Conservation (phyloP, 495 filamentous ascomycete genomes). For the Talaromyces ruber region DNA sequence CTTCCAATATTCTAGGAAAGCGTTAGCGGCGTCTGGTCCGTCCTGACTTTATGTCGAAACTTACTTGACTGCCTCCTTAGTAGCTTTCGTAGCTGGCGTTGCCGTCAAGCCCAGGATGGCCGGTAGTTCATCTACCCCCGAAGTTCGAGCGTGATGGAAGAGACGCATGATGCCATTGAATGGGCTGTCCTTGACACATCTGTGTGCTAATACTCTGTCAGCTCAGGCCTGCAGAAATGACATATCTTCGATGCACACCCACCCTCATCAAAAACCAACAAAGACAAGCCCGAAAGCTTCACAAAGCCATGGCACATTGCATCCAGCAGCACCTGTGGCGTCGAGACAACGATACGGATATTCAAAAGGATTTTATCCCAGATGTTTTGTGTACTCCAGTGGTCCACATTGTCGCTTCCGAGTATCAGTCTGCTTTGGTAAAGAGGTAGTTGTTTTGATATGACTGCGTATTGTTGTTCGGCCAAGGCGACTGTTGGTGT, state of each 20-base stretch:
- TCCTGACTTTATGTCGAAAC: not conserved
- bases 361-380: conserved; percentile 69
- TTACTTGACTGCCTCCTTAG: conserved; percentile 13
- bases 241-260: conserved; percentile 4
- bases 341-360: conserved; percentile 67
- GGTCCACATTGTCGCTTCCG: conserved; percentile 61
- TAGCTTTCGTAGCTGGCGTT: conserved; percentile 57
- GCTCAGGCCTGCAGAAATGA: not conserved
- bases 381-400: conserved; percentile 60
- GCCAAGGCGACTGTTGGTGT: conserved; percentile 70
- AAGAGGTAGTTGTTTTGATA: conserved; percentile 52
- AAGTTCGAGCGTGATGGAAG: conserved; percentile 47
- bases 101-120: conserved; percentile 78
- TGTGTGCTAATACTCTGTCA: conserved; percentile 33
- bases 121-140: conserved; percentile 40
- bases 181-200: conserved; percentile 55
- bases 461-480: conserved; percentile 59
- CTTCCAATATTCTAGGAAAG: conserved; percentile 52
- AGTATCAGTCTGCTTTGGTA: conserved; percentile 56
- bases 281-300: conserved; percentile 49
- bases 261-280: conserved; percentile 93
- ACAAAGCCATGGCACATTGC: conserved; percentile 78
- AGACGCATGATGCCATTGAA: conserved; percentile 73
- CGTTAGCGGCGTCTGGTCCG: not conserved
- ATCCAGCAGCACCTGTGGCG: conserved; percentile 68